These are phyloP conservation scores for Podosphaera leucotricha DNA, from an alignment of 2,329 filamentous ascomycete genomes.

Conservation along the genomic window DNA sequence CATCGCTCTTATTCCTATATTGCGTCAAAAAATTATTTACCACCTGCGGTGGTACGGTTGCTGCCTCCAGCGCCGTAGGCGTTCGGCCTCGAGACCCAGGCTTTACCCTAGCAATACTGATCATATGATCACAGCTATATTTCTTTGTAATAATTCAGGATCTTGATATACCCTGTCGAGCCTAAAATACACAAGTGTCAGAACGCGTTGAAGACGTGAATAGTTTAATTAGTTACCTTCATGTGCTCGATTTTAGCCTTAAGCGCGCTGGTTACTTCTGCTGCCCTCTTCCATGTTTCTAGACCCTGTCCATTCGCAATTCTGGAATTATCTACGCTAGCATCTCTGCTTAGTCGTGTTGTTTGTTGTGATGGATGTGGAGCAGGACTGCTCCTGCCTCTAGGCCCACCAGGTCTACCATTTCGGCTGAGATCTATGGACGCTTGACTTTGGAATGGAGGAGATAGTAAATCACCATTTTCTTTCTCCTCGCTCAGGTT, in stretches of 20 bases:
- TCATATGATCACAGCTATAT: too few species aligned
- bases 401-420: slow-evolving; percentile 13
- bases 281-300: slow-evolving; percentile 92
- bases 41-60: too few species aligned
- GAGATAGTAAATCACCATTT: slow-evolving; percentile 24
- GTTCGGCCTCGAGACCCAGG: too few species aligned
- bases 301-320: slow-evolving; percentile 24
- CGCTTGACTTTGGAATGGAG: slow-evolving; percentile 14
- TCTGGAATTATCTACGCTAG: slow-evolving; percentile 12
- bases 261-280: slow-evolving; percentile 90
- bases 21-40: too few species aligned
- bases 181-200: slow-evolving; percentile 15
- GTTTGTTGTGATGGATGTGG: slow-evolving; percentile 6
- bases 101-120: too few species aligned
- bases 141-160: slow-evolving; percentile 13
- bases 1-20: too few species aligned
- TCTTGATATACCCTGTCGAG: slow-evolving; percentile 26
- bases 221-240: slow-evolving; percentile 35
- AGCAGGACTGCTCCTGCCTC: slow-evolving; percentile 13
- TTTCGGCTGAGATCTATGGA: slow-evolving; percentile 14
- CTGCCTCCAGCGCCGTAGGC: too few species aligned
- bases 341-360: slow-evolving; percentile 14
- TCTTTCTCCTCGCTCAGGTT: slow-evolving; percentile 54
- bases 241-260: slow-evolving; percentile 97
- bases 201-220: background rate